A percentile compares a stretch with the other conserved stretches of the same genome.
Conservation (phyloP, 2,329 filamentous ascomycete genomes). For the Setomelanomma holmii region DNA sequence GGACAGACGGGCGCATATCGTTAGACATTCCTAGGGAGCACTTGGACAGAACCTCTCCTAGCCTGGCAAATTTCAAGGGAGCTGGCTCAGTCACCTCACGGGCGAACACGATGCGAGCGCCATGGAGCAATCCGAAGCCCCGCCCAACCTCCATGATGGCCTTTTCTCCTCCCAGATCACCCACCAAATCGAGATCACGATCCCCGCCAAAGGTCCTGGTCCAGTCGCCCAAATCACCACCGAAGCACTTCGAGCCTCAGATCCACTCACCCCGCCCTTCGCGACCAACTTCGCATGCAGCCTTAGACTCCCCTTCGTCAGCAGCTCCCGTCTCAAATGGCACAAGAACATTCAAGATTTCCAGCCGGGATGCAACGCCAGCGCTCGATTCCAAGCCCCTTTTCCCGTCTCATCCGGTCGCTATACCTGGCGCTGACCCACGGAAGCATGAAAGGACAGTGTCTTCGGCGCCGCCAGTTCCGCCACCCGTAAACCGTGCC, state of each 20-base stretch:
- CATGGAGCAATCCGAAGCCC: slow-evolving; percentile 45
- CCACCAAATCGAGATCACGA: slow-evolving; percentile 53
- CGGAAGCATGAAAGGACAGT: slow-evolving; percentile 48
- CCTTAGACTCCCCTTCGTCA: slow-evolving; percentile 32
- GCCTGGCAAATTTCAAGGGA: slow-evolving; percentile 47
- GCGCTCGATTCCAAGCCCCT: slow-evolving; percentile 47
- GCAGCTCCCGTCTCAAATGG: slow-evolving; percentile 21
- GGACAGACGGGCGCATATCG: slow-evolving; percentile 48
- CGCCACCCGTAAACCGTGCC: slow-evolving; percentile 80
- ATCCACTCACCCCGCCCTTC: slow-evolving; percentile 46
- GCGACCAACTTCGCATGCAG: slow-evolving; percentile 29
- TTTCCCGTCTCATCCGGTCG: slow-evolving; percentile 21
- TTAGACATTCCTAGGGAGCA: slow-evolving; percentile 51
- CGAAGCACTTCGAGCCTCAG: slow-evolving; percentile 53
- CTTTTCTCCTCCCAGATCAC: slow-evolving; percentile 54
- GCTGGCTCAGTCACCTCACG: slow-evolving; percentile 42
- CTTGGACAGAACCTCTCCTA: slow-evolving; percentile 27
- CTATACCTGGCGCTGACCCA: slow-evolving; percentile 31
- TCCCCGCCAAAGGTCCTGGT: slow-evolving; percentile 72
- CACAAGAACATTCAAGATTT: slow-evolving; percentile 43
- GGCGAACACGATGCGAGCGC: slow-evolving; percentile 42
- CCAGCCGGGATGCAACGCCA: slow-evolving; percentile 53
- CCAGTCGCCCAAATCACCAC: slow-evolving; percentile 73
- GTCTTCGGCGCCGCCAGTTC: slow-evolving; percentile 52
- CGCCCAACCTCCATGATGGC: slow-evolving; percentile 59